Evolutionary conservation across 1,284 basidiomycete species (phyloP), one percentile per base, ranked within the genome.

Genomic region (Coniferiporia weirii): DNA sequence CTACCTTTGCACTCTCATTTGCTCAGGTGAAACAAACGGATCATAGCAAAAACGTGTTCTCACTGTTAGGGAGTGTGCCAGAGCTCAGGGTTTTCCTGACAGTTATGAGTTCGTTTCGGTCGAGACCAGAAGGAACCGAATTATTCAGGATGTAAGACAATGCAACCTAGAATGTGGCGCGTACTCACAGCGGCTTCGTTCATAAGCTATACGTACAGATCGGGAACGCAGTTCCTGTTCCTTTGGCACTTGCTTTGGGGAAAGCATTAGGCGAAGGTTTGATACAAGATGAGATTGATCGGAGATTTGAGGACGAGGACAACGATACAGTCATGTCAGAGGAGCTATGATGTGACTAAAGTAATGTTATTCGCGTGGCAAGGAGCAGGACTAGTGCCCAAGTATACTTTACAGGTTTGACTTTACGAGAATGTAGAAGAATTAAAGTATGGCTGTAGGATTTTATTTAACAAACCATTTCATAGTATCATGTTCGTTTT

Each of bases 41-140:
- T n/a, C 13, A 57, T 17, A 89, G 83, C 84, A 88, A 82, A 82
- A 81, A 63, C 79, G 87, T 6, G 78, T 85, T 32, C 66, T 87
- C 36, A 85, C 76, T 4, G 76, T 87, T 13, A 76, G 82, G 22
- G 87, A 90, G 66, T 78, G 76, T 54, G 87, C 87, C 12, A 77
- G 87, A 34, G 80, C 84, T 0, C 87, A 89, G 70, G 87, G 87
- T 0, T 89, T 90, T 63, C 86, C 87, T 0, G 87, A 89, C 63
- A 50, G 72, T 38, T 88, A 85, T 62, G 62, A 76, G 36, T 87
- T 90, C 63, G 61, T 76, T 38, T 84, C 84, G 0, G 69, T 66
- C 4, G 76, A 80, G 44, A 66, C 69, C 1, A 63, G 64, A 9
- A 67, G 74, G 0, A 63, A 59, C 3, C 72, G 70, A 45, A 66